phyloP scores from a whole-genome alignment of 2,329 filamentous ascomycete genomes.

The Xylariaceae sp. region DNA sequence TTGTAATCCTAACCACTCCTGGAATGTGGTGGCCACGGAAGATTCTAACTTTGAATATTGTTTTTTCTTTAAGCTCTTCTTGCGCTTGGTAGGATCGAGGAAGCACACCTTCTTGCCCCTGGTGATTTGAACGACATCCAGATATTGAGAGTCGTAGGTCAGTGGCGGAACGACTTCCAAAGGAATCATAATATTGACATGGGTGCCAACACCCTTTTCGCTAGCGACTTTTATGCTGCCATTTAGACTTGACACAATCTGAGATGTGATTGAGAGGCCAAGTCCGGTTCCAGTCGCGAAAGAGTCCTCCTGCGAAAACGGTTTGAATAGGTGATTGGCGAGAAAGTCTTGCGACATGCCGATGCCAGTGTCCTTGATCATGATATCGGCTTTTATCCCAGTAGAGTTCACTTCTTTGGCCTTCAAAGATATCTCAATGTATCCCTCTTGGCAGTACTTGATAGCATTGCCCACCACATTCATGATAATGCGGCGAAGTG shows the following conservation, averaged over 20 bases:
- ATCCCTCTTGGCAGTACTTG: conserved; percentile 56
- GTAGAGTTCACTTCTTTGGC: conserved; percentile 20
- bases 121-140: conserved; percentile 30
- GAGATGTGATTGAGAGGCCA: conserved; percentile 61
- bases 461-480: conserved; percentile 60
- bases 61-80: not conserved
- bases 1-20: conserved; percentile 19
- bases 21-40: conserved; percentile 15
- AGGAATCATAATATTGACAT: conserved; percentile 11
- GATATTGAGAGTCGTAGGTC: not conserved
- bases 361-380: conserved; percentile 59
- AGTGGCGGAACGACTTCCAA: conserved; percentile 28
- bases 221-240: conserved; percentile 20
- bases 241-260: conserved; percentile 38
- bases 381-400: conserved; percentile 34
- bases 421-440: conserved; percentile 40
- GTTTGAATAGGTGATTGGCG: conserved; percentile 55
- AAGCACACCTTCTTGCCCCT: conserved; percentile 16
- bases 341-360: conserved; percentile 64
- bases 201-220: conserved; percentile 26
- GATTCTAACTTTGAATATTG: conserved; percentile 9
- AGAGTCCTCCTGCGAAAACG: conserved; percentile 61
- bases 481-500: conserved; percentile 53
- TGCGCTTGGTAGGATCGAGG: conserved; percentile 5
- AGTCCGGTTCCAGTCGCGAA: conserved; percentile 59